Evolutionary conservation across 352 stramenopile genomes (phyloP).

Genomic region (Pythium scleroteichum): DNA sequence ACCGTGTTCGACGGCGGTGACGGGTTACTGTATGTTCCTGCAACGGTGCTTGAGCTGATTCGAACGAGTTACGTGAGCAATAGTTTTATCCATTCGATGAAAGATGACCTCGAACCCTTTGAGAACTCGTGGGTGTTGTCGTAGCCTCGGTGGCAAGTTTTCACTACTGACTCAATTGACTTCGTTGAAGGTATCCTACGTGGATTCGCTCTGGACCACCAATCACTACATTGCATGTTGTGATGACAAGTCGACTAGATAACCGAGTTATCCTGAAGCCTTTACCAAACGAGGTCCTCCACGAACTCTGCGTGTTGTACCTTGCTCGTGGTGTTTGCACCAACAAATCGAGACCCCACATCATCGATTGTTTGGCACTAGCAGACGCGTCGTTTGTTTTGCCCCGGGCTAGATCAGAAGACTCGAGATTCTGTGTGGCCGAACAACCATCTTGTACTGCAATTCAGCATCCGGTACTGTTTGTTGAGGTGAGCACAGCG

Average conservation of each 20-base stretch:
- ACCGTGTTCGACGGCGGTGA: background rate
- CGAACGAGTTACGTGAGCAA: conserved; percentile 8
- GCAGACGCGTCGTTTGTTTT: conserved; percentile 13
- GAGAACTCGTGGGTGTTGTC: background rate
- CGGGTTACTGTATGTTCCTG: conserved; percentile 1
- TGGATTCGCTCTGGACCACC: background rate
- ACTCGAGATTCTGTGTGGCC: conserved; percentile 2
- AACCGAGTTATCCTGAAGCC: background rate
- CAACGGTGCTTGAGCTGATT: conserved; percentile 12
- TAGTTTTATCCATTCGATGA: conserved; percentile 8
- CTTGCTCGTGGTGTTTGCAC: conserved; percentile 2
- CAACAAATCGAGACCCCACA: background rate
- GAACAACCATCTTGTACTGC: background rate
- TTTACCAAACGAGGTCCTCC: background rate
- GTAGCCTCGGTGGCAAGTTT: background rate
- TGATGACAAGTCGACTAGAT: background rate
- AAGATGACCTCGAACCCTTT: conserved; percentile 5
- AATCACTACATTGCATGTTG: conserved; percentile 13
- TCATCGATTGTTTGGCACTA: background rate
- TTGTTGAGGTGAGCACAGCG: conserved; percentile 4
- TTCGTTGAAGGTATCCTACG: conserved; percentile 3
- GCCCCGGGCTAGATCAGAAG: background rate
- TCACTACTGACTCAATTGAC: background rate
- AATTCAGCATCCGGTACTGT: background rate
- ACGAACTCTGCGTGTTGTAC: conserved; percentile 22